Evolutionary conservation across 805 yeast species (phyloP).

Genomic region (Maudiozyma saulgeensis): DNA sequence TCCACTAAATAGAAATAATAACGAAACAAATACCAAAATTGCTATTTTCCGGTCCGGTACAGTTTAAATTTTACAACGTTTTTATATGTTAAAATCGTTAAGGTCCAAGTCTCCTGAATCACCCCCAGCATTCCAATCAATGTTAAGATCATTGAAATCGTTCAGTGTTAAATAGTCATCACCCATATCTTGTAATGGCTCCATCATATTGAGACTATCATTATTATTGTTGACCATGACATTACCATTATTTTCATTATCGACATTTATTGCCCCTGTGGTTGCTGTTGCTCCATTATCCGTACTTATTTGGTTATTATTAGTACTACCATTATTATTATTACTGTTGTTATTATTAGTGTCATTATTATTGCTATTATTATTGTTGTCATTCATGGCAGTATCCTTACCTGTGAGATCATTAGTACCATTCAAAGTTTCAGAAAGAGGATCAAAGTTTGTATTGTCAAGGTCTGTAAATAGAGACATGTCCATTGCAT

Average conservation of each 20-base stretch:
- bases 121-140: slow-evolving; percentile 27
- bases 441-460: slow-evolving; percentile 8
- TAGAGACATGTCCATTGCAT: slow-evolving; percentile 25
- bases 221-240: not conserved
- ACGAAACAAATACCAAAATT: not conserved
- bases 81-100: slow-evolving; percentile 17
- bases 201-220: slow-evolving; percentile 1
- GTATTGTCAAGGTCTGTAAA: slow-evolving; percentile 26
- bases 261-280: not conserved
- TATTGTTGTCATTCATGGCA: not conserved
- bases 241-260: not conserved
- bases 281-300: no score
- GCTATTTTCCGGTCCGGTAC: not conserved
- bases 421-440: not conserved
- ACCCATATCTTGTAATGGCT: slow-evolving; percentile 12
- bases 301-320: not conserved
- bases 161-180: slow-evolving; percentile 29
- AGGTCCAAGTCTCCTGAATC: slow-evolving; percentile 24
- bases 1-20: not conserved
- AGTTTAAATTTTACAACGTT: not conserved
- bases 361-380: not conserved
- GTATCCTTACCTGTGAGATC: slow-evolving; percentile 2
- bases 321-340: not conserved
- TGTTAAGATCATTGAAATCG: slow-evolving; percentile 28
- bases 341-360: not conserved